Evolutionary conservation across 805 yeast species (phyloP).

Genomic region (Spathaspora arborariae): DNA sequence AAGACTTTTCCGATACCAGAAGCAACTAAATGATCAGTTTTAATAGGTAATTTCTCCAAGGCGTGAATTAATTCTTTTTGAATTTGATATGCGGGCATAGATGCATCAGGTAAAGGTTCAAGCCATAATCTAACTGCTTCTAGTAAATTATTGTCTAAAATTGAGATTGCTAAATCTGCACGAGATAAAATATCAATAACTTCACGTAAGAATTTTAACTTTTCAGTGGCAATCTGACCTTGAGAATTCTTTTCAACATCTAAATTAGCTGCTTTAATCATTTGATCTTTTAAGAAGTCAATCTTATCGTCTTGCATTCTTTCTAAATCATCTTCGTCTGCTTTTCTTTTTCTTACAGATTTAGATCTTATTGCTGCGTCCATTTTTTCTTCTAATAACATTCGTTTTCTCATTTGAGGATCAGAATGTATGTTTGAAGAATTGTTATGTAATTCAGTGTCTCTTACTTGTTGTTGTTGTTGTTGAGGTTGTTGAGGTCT

Average conservation of each 20-base stretch:
- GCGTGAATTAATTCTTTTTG: conserved; percentile 83
- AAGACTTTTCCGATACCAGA: conserved; percentile 92
- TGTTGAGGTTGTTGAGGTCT: neutral
- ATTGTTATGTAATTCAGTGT: neutral
- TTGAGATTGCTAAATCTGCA: conserved; percentile 85
- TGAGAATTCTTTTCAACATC: conserved; percentile 61
- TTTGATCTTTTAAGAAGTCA: conserved; percentile 73
- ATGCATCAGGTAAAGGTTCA: conserved; percentile 97
- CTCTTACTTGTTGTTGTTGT: neutral
- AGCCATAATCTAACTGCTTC: conserved; percentile 96
- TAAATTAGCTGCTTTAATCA: conserved; percentile 82
- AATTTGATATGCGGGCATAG: conserved; percentile 95
- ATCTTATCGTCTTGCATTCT: conserved; percentile 92
- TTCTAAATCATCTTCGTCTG: conserved; percentile 91
- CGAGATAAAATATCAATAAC: conserved; percentile 74
- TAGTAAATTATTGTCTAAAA: conserved; percentile 86
- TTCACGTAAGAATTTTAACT: conserved; percentile 73
- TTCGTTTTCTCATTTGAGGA: conserved; percentile 49
- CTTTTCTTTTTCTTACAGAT: conserved; percentile 57
- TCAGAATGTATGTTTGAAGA: conserved; percentile 13
- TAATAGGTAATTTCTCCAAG: conserved; percentile 77
- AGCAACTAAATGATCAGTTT: conserved; percentile 92
- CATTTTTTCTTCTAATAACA: conserved; percentile 76
- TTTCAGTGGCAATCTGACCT: conserved; percentile 69
- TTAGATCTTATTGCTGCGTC: conserved; percentile 69